Base-by-base conservation (phyloP, 495 filamentous ascomycete genomes). In the Ascobolus immersus region DNA sequence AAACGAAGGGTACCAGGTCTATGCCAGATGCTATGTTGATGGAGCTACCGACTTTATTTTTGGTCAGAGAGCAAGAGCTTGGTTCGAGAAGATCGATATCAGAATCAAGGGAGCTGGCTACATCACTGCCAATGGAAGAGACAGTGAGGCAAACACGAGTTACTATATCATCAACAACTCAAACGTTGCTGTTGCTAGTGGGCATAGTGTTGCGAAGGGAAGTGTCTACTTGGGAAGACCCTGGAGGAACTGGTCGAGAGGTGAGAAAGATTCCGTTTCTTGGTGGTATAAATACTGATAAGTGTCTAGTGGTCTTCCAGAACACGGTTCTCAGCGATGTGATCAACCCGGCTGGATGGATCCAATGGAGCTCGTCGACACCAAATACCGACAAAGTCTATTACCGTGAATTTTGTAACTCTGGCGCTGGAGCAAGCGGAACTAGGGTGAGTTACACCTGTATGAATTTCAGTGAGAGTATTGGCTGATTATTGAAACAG, bases 11-110 rank as follows among this genome's bases (percentile, higher is more conserved):
- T 42, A 51, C 31, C 65, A 72, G 39, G 40, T 71, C n/a, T 74
- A 64, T 50, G 57, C 52, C 11, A 50, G 52, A 14, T 60, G 55
- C 43, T 51, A 58, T 30, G 67, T 74, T 39, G 52, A 60, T 37
- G 71, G 71, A 9, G 63, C 62, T 8, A 64, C 64, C n/a, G 71
- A 74, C 43, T 73, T 73, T 43, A 65, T 76, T 42, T 76, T 72
- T 48, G 71, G 71, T 5, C 65, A 69, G 48, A 49, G 55, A 17
- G 64, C 62, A 8, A 50, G 49, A 7, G 61, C 59, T 8, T 77
- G 70, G 70, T 70, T 75, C 41, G 64, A 73, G 40, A 42, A 50
- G 17, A 57, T 54, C 24, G 60, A 64, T 37, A 64, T 75, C 37
- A 47, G 57, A 4, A 64, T 73, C 12, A 53, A 63, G 20, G 50